Conservation (phyloP, 305 asterid genomes). For the Solanum aculeatissimum region DNA sequence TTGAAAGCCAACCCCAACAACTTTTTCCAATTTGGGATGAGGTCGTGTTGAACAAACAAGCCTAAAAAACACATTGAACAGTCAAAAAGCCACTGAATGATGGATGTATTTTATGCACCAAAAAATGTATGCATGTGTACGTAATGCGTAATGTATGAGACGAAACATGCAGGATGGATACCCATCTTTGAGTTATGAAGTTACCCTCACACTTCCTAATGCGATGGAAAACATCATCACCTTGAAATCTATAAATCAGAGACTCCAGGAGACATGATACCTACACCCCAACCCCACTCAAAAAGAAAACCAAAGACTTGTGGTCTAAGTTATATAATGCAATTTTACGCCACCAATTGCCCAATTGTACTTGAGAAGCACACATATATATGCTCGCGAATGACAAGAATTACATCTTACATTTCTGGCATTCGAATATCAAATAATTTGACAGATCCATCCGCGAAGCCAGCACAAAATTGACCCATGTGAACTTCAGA, state of each 20-base stretch:
- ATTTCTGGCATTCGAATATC: constrained; percentile 82
- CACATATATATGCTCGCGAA: neutral
- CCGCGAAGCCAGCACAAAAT: constrained; percentile 81
- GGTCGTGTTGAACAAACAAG: constrained; percentile 63
- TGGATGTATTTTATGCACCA: neutral
- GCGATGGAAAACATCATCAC: neutral
- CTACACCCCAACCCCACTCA: neutral
- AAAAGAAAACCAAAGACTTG: neutral
- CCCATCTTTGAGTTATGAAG: neutral
- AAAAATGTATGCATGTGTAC: neutral
- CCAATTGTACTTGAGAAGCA: neutral
- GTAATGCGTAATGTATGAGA: neutral
- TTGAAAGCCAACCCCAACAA: constrained; percentile 90
- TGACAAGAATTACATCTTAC: constrained; percentile 35
- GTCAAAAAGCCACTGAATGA: neutral
- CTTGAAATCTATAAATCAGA: neutral
- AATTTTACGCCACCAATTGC: neutral
- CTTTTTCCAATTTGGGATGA: constrained; percentile 65
- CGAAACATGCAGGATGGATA: neutral
- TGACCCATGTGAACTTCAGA: constrained; percentile 95
- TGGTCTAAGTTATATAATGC: neutral
- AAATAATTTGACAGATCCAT: constrained; percentile 81
- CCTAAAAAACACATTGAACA: constrained; percentile 27
- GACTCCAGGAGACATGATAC: neutral
- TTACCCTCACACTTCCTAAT: neutral